Percentiles rank a stretch among this genome's conserved stretches.
These are phyloP conservation scores for Marasmius oreades DNA, from an alignment of 1,284 basidiomycete genomes.

Conservation along the genomic window DNA sequence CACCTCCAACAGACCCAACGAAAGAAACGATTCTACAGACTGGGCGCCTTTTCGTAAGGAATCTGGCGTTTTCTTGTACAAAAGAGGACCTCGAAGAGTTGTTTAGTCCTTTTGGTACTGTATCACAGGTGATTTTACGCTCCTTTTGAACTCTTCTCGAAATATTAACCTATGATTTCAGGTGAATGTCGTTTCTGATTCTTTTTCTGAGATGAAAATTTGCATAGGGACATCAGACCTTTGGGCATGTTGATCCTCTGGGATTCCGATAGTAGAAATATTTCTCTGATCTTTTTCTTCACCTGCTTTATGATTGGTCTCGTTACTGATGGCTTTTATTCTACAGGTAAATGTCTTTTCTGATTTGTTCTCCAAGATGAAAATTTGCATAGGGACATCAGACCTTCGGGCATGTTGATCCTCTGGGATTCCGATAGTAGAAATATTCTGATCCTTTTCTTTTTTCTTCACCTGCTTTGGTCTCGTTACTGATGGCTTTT, in stretches of 20 bases:
- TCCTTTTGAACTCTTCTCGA: conserved; percentile 1
- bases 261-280: conserved; percentile 59
- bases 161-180: no score
- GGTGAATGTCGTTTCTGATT: no score
- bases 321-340: conserved; percentile 8
- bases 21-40: conserved; percentile 74
- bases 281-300: conserved; percentile 26
- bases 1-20: conserved; percentile 46
- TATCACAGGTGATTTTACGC: conserved; percentile 63
- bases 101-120: conserved; percentile 69
- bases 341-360: conserved; percentile 21
- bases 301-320: not conserved
- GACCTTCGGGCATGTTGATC: conserved; percentile 36
- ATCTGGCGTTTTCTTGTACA: conserved; percentile 83
- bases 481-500: conserved; percentile 7
- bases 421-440: conserved; percentile 40
- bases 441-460: conserved; percentile 29
- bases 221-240: conserved; percentile 65
- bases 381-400: conserved; percentile 34
- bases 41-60: conserved; percentile 86
- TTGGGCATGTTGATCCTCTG: conserved; percentile 26
- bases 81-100: conserved; percentile 68
- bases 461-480: conserved; percentile 11
- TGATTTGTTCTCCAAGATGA: conserved; percentile 22
- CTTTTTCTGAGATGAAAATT: conserved; percentile 47